Percentiles rank a stretch among this genome's conserved stretches.
Conservation (phyloP, 768 basidiomycete genomes). For the Auriculariales sp. region DNA sequence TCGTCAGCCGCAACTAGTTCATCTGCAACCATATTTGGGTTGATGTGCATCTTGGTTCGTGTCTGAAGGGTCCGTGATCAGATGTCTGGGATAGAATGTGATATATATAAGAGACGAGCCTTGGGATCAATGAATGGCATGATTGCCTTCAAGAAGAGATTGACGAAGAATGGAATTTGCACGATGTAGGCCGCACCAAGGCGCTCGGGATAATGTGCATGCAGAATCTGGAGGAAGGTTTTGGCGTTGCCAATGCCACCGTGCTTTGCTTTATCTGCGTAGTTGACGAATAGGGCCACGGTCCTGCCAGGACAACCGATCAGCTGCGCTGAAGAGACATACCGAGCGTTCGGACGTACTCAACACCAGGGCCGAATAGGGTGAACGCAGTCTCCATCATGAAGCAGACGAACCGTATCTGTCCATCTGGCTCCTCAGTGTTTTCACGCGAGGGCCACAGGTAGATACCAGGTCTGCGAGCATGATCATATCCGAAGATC, state of each 20-base stretch:
- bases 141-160: conserved; percentile 64
- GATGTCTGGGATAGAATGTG: no score
- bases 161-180: conserved; percentile 69
- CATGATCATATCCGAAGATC: conserved; percentile 58
- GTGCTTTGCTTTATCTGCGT: conserved; percentile 53
- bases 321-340: no score
- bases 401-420: conserved; percentile 58
- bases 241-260: conserved; percentile 26
- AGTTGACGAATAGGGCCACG: conserved; percentile 61
- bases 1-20: no score
- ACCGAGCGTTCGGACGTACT: no score
- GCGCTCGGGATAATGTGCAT: conserved; percentile 78
- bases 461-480: conserved; percentile 53
- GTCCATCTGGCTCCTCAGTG: conserved; percentile 49
- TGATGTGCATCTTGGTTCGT: no score
- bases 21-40: no score
- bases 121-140: conserved; percentile 68
- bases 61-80: no score
- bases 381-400: conserved; percentile 64
- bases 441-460: conserved; percentile 62
- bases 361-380: conserved; percentile 68
- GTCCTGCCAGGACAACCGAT: no score
- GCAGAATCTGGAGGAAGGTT: conserved; percentile 45
- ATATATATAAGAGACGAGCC: no score
- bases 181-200: conserved; percentile 59